Conservation (phyloP, 1,284 basidiomycete genomes). For the Rhodotorula sp. region DNA sequence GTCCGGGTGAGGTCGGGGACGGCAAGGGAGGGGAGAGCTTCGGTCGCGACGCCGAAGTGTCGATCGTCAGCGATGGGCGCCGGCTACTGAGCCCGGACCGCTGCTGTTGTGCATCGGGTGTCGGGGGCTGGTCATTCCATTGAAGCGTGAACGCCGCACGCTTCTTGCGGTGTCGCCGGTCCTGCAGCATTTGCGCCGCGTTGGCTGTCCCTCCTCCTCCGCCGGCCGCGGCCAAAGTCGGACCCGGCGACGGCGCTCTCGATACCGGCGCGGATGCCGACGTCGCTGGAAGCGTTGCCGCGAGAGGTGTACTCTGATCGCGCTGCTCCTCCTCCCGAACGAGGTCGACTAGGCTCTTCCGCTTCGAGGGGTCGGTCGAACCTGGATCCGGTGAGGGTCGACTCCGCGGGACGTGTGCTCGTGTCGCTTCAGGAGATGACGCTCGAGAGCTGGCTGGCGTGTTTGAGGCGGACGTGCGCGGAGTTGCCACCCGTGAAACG, state of each 20-base stretch:
- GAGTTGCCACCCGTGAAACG: conserved; percentile 55
- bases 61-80: conserved; percentile 8
- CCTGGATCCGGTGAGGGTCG: background rate
- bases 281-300: too few species aligned
- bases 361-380: background rate
- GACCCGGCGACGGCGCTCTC: background rate
- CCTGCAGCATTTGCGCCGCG: conserved; percentile 1
- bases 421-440: background rate
- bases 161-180: conserved; percentile 6
- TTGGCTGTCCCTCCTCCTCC: background rate
- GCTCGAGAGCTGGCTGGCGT: background rate
- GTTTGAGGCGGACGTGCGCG: background rate
- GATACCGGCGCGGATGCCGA: background rate
- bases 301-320: background rate
- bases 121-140: conserved; percentile 24
- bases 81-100: background rate
- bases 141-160: conserved; percentile 28
- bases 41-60: conserved; percentile 6
- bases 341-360: conserved; percentile 29
- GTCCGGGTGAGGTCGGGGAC: conserved; percentile 16
- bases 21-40: background rate
- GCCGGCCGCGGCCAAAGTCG: background rate
- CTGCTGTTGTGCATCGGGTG: background rate
- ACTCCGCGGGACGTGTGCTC: background rate
- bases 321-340: conserved; percentile 26